Base-by-base conservation (phyloP, 148 eudicot genomes). In the Cornus florida region DNA sequence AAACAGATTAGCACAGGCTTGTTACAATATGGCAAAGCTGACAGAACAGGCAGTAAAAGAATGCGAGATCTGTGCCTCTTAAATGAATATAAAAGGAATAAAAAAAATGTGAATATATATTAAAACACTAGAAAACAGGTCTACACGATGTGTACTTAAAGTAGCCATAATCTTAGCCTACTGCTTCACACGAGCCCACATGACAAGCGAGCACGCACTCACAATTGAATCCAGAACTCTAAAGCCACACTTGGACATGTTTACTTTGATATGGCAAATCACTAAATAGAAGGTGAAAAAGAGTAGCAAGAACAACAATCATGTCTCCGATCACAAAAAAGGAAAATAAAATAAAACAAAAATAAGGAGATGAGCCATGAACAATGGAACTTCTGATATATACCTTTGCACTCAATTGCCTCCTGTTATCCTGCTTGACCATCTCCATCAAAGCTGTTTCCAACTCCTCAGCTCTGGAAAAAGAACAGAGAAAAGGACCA, bases 341-440 rank as follows among this genome's bases (percentile, higher is more conserved):
- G 17, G 14, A 12, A 72, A 31, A 64, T 28, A 28, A 28, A 28
- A 28, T n/a, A 69, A 59, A 14, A 41, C 33, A 9, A 14, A 14
- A n/a, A 39, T 35, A 35, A 35, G 38, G 38, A 35, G 38, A 35
- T 39, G 17, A 50, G 72, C 35, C 78, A 73, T 62, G 39, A 28
- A 70, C 31, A 77, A 24, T 64, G 71, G 28, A 82, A 22, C 41
- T 28, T 75, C 56, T 43, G n/a, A 80, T 60, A 72, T 86, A 72
- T 86, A 96, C 99, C 94, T 75, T 84, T 81, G 99, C 98, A 89
- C 94, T 92, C 80, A 96, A 68, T 85, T 93, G 89, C 39, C 97
- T 93, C 70, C 99, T 92, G 80, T 96, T 96, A 86, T 96, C 99
- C 86, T 94, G 98, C 90, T 91, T 92, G 78, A 94, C 99, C 94